Base-by-base conservation (phyloP, 257 asterid genomes). In the Cynanchum wilfordii region DNA sequence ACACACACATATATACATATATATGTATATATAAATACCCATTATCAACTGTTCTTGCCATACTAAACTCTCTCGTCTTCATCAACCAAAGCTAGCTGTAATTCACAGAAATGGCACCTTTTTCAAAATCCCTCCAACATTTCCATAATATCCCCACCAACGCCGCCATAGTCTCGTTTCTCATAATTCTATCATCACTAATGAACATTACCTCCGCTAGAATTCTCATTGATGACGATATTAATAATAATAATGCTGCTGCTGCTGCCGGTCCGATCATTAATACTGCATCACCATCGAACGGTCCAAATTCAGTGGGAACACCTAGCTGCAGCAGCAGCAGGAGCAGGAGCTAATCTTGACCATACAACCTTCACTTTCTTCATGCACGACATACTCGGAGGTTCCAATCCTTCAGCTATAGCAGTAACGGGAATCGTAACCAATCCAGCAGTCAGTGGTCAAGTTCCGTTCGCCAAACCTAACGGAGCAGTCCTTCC, bases 311-410 rank as follows among this genome's bases (percentile, higher is more conserved):
- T 10, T 12, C 66, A 1, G 63, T 15, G 20, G 66, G 40, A 7
- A 15, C 70, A 36, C 79, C 82, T 33, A n/a, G n/a, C n/a, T 33
- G 45, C 40, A 38, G 47, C 75, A 12, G 79, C 73, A 36, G 49
- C 1, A 13, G 3, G 7, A 10, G 75, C 67, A 27, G 20, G 77
- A 1, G 83, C 64, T 7, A 64, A 50, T 7, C 71, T 75, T 63
- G 91, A 81, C 42, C 89, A 88, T 68, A 27, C 47, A 7, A 42
- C 84, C 1, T 81, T 88, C 13, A 79, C 95, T n/a, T 92, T 90
- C 82, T 92, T 86, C 85, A 84, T 92, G 98, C 98, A 92, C 58
- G 98, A 92, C 79, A 88, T 90, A 20, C 90, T 92, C 1, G 98
- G 98, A 5, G 98, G 98, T 20, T 75, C 86, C 38, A 93, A 84